phyloP scores from a whole-genome alignment of 1,284 basidiomycete genomes.

The Fomitopsis betulina region DNA sequence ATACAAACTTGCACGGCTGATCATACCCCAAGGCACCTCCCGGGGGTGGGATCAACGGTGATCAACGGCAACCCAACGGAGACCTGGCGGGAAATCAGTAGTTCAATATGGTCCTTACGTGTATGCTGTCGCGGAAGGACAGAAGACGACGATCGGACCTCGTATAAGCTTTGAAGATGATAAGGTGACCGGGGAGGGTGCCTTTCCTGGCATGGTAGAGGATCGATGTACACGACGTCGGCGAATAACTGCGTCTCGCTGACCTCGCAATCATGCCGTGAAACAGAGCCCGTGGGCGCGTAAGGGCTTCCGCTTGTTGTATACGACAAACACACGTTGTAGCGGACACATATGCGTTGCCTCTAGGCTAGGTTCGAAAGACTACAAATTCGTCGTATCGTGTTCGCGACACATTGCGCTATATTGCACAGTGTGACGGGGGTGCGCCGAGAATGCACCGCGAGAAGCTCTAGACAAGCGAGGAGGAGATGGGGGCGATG shows the following conservation, averaged over 20 bases:
- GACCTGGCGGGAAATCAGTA: background rate
- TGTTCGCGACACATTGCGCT: background rate
- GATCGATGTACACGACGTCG: background rate
- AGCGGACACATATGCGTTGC: background rate
- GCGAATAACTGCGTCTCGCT: background rate
- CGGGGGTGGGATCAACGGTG: background rate
- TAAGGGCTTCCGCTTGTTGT: background rate
- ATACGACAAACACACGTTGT: background rate
- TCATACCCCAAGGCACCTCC: background rate
- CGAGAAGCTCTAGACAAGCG: background rate
- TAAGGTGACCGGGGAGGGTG: background rate
- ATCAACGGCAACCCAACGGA: background rate
- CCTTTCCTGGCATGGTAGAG: background rate
- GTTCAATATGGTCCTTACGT: background rate
- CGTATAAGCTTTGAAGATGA: background rate
- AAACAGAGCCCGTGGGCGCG: background rate
- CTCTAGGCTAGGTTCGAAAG: background rate
- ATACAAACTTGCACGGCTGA: background rate
- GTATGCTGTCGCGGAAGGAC: background rate
- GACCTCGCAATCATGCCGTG: background rate
- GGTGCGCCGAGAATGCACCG: background rate
- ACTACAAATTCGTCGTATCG: background rate
- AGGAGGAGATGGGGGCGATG: slow-evolving; percentile 1
- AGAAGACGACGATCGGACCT: background rate
- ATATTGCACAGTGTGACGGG: background rate